A percentile compares a stretch with the other conserved stretches of the same genome.
Conservation (phyloP, 2,329 filamentous ascomycete genomes). For the Bipolaris sorokiniana region DNA sequence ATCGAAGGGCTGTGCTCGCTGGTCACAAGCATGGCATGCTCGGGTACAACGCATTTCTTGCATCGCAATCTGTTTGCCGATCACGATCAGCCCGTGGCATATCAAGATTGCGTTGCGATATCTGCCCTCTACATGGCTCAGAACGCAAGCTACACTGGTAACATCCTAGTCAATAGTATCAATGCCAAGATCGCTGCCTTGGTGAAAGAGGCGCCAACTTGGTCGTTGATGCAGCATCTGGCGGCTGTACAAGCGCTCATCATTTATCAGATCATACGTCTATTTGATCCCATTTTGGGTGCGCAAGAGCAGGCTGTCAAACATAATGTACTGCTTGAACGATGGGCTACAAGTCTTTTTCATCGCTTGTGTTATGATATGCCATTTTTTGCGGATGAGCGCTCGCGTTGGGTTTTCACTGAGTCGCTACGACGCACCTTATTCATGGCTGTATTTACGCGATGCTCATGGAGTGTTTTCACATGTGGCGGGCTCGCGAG, state of each 20-base stretch:
- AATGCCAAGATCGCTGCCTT: conserved; percentile 29
- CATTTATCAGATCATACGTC: conserved; percentile 40
- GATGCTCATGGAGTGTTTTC: conserved; percentile 31
- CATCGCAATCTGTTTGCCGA: conserved; percentile 31
- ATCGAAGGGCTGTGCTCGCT: conserved; percentile 21
- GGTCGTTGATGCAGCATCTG: conserved; percentile 36
- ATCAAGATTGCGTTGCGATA: conserved; percentile 34
- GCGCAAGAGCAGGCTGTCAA: conserved; percentile 22
- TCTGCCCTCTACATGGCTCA: conserved; percentile 36
- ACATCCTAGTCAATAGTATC: conserved; percentile 28
- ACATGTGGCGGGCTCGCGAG: conserved; percentile 31
- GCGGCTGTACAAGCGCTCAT: conserved; percentile 43
- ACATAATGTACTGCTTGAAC: conserved; percentile 32
- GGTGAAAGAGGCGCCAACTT: conserved; percentile 18
- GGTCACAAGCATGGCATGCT: conserved; percentile 29
- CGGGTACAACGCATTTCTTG: conserved; percentile 33
- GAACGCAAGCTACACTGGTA: conserved; percentile 23
- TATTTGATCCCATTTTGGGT: conserved; percentile 33
- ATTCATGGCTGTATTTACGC: conserved; percentile 36
- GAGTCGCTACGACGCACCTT: conserved; percentile 39
- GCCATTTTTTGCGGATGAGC: conserved; percentile 12
- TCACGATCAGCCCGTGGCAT: conserved; percentile 28
- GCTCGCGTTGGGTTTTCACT: conserved; percentile 34
- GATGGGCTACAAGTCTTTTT: conserved; percentile 39
- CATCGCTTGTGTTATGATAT: conserved; percentile 33